Conservation (phyloP, 805 yeast species). For the Torulaspora delbrueckii region DNA sequence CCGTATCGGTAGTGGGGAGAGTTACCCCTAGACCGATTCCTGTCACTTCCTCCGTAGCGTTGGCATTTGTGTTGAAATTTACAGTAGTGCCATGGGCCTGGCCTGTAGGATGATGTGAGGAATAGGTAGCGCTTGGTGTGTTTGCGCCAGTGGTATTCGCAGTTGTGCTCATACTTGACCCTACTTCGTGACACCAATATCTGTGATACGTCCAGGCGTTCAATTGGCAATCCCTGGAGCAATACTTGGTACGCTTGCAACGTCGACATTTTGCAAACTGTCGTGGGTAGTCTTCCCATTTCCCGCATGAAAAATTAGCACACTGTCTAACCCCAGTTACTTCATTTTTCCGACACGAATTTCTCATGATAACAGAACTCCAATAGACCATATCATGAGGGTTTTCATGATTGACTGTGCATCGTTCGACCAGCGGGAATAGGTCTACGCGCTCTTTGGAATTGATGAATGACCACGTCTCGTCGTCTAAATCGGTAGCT, state of each 20-base stretch:
- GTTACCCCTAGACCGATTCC: constrained; percentile 1
- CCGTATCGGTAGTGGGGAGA: not conserved
- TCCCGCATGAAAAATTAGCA: constrained; percentile 88
- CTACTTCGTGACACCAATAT: constrained; percentile 76
- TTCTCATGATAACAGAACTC: constrained; percentile 97
- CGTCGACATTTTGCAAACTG: constrained; percentile 93
- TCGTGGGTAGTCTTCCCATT: constrained; percentile 86
- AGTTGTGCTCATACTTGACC: constrained; percentile 27
- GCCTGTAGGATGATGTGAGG: constrained; percentile 1
- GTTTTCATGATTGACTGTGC: constrained; percentile 60
- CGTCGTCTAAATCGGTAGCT: constrained; percentile 25
- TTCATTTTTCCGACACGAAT: constrained; percentile 90
- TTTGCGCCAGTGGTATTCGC: constrained; percentile 19
- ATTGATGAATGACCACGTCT: constrained; percentile 35
- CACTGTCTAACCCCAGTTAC: constrained; percentile 86
- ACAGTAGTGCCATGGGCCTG: constrained; percentile 1
- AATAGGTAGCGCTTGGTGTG: constrained; percentile 15
- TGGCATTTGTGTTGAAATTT: not conserved
- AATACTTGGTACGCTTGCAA: constrained; percentile 91
- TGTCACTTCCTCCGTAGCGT: not conserved
- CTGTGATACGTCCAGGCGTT: constrained; percentile 90
- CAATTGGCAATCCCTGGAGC: constrained; percentile 87
- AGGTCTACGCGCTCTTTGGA: constrained; percentile 54
- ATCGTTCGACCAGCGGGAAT: constrained; percentile 88
- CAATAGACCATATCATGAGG: constrained; percentile 85